Evolutionary conservation across 257 asterid genomes (phyloP).

Genomic region (Petrea volubilis): DNA sequence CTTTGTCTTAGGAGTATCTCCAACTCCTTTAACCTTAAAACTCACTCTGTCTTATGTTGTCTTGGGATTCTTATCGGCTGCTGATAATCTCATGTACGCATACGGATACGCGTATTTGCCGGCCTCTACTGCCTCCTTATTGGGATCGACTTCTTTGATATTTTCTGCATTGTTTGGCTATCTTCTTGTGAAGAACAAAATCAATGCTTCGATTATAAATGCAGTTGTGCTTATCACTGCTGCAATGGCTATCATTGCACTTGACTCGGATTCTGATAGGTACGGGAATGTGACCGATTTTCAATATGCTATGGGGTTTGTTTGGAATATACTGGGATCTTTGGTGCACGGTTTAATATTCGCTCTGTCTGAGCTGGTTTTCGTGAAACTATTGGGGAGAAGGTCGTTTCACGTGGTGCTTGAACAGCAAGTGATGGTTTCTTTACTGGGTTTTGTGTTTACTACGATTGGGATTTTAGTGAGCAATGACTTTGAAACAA

Average conservation of each 20-base stretch:
- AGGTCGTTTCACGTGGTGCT: constrained; percentile 82
- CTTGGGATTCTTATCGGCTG: constrained; percentile 78
- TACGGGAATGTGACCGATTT: constrained; percentile 42
- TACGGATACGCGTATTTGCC: constrained; percentile 91
- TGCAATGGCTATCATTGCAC: constrained; percentile 82
- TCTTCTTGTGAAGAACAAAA: constrained; percentile 70
- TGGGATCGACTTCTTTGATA: constrained; percentile 73
- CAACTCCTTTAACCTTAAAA: constrained; percentile 64
- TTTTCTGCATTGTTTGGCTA: constrained; percentile 80
- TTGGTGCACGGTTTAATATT: constrained; percentile 84
- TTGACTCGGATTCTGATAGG: constrained; percentile 78
- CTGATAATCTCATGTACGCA: constrained; percentile 89
- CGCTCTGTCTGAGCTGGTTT: constrained; percentile 78
- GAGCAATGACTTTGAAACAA: constrained; percentile 52
- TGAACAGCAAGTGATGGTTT: constrained; percentile 94
- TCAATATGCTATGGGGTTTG: constrained; percentile 68
- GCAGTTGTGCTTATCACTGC: constrained; percentile 66
- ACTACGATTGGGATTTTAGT: constrained; percentile 70
- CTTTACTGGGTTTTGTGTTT: constrained; percentile 66
- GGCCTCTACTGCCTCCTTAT: constrained; percentile 87
- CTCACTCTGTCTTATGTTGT: constrained; percentile 53
- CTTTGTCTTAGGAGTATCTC: constrained; percentile 47
- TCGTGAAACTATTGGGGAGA: constrained; percentile 60
- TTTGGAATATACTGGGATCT: constrained; percentile 84
- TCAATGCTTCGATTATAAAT: constrained; percentile 67